Conservation (phyloP, 2,329 filamentous ascomycete species). For the Cadophora sp. region DNA sequence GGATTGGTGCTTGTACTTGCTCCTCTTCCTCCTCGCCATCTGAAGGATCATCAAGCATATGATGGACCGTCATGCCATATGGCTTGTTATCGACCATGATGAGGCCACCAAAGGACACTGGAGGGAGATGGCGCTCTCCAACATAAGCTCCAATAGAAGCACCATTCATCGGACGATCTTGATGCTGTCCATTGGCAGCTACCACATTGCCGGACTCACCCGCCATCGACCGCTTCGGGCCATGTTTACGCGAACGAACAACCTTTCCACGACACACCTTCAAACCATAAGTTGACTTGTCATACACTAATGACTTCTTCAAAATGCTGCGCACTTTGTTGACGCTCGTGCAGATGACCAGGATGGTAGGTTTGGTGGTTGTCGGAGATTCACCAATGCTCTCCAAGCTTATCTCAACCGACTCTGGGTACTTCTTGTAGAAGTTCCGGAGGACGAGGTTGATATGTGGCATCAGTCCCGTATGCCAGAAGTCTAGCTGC, state of each 20-base stretch:
- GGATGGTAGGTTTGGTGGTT: slow-evolving; percentile 72
- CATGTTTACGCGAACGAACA: slow-evolving; percentile 61
- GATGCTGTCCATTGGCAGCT: slow-evolving; percentile 76
- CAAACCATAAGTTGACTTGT: slow-evolving; percentile 67
- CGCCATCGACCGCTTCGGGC: slow-evolving; percentile 50
- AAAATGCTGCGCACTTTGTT: slow-evolving; percentile 74
- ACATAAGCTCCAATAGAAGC: slow-evolving; percentile 94
- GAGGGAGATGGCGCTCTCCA: slow-evolving; percentile 83
- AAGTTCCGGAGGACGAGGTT: slow-evolving; percentile 74
- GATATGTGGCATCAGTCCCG: slow-evolving; percentile 73
- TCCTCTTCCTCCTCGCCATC: slow-evolving; percentile 50
- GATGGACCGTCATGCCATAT: slow-evolving; percentile 95
- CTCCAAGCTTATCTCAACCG: slow-evolving; percentile 79
- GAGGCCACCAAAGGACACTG: slow-evolving; percentile 89
- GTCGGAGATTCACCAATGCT: slow-evolving; percentile 73
- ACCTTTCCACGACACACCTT: slow-evolving; percentile 77
- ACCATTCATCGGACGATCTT: slow-evolving; percentile 80
- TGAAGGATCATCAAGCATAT: slow-evolving; percentile 83
- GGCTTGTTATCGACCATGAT: slow-evolving; percentile 84
- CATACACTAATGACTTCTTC: slow-evolving; percentile 73
- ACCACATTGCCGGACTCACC: slow-evolving; percentile 51
- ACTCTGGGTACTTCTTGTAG: slow-evolving; percentile 76
- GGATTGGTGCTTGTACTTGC: slow-evolving; percentile 39
- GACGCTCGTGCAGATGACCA: slow-evolving; percentile 80
- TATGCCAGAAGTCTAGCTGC: slow-evolving; percentile 75